These are phyloP conservation scores for Emmonsia crescens DNA, from an alignment of 2,329 filamentous ascomycete genomes.

Conservation along the genomic window DNA sequence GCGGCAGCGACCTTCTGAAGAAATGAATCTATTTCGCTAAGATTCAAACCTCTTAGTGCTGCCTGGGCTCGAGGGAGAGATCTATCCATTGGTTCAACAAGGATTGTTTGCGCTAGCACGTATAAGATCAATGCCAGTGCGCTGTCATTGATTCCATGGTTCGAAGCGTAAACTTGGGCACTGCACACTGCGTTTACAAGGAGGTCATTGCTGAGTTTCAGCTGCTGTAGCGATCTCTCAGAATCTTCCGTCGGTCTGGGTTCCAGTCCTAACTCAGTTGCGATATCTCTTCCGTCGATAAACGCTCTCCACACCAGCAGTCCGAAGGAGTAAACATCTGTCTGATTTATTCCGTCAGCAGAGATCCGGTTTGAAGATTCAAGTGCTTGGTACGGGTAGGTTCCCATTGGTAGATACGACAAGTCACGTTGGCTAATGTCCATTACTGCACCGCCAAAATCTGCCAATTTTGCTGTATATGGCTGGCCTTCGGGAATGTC, in stretches of 20 bases:
- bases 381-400: conserved; percentile 9
- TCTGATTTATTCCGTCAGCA: conserved; percentile 5
- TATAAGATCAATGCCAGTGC: neutral
- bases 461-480: conserved; percentile 12
- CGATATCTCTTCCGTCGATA: conserved; percentile 5
- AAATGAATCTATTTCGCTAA: neutral
- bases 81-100: neutral
- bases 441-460: conserved; percentile 12
- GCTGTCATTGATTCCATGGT: neutral
- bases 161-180: neutral
- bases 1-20: neutral
- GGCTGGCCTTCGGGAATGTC: neutral
- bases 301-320: conserved; percentile 9
- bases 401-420: conserved; percentile 3
- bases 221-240: neutral
- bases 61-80: neutral
- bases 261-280: neutral
- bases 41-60: neutral
- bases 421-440: conserved; percentile 1
- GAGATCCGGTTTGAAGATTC: conserved; percentile 4
- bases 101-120: neutral
- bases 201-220: neutral
- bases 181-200: neutral
- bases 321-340: conserved; percentile 11
- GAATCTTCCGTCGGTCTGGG: neutral